Base-by-base conservation (phyloP, 345 rosid species). In the Balakata baccata region DNA sequence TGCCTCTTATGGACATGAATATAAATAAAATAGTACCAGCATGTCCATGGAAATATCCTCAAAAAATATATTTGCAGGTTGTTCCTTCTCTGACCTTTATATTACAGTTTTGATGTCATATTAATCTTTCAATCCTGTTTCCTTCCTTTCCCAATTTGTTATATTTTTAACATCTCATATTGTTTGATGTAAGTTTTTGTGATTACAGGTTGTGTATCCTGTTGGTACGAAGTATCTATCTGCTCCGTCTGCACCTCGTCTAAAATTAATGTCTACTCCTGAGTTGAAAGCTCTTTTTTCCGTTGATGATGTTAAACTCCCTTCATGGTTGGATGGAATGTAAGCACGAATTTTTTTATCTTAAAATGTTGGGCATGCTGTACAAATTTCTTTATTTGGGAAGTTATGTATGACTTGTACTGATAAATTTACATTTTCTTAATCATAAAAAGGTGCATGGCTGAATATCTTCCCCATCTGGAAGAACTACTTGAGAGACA, bases 401-500 rank as follows among this genome's bases (percentile, higher is more conserved):
- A 49, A 38, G 5, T 61, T 14, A 16, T 56, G 16, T 38, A 51
- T 77, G 62, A 57, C 18, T 80, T 75, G 47, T 68, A n/a, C 79
- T 81, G 46, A 69, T 70, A 68, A 47, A 12, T 45, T 72, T 47
- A 69, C 6, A 18, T 78, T 43, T 22, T 71, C 37, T n/a, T 77
- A 75, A 72, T 73, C 77, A 45, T 47, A 70, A 52, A 62, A 78
- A 95, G 99, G 98, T 95, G 98, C 81, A 84, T 95, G 90, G 99
- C 99, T 66, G 99, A 95, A 83, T 95, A 92, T 88, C 98, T 95
- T 80, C 99, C 99, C 12, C 89, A 87, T 83, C 90, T 92, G 6
- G 99, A 95, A 83, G 92, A 91, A 83, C 82, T 85, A 38, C 89
- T 95, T 75, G 87, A 83, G 82, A 88, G 88, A 81, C 98, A 88